Conservation (phyloP, 2,329 filamentous ascomycete species). For the Remersonia thermophila region DNA sequence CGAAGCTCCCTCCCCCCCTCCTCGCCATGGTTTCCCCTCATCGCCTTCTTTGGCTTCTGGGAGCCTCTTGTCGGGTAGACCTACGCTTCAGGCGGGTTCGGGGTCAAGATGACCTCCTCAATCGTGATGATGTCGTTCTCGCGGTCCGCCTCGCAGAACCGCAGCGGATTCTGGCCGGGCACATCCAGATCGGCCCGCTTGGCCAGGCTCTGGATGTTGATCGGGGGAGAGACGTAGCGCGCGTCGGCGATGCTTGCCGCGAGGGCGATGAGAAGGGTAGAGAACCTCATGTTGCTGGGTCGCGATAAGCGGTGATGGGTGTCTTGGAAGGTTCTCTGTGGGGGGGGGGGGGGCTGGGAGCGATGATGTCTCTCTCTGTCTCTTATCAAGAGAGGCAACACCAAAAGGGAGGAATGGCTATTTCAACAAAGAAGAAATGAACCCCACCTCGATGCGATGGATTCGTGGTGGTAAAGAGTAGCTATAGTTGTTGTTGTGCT, state of each 20-base stretch:
- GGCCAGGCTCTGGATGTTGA: conserved; percentile 33
- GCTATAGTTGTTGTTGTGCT: no score
- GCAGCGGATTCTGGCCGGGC: conserved; percentile 73
- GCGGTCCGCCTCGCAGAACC: conserved; percentile 60
- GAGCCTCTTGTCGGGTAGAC: conserved; percentile 23
- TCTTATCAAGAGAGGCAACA: no score
- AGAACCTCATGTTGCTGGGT: conserved; percentile 27
- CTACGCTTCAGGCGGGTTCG: conserved; percentile 82
- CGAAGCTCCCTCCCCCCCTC: no score
- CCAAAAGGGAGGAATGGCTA: background rate
- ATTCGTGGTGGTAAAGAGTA: no score
- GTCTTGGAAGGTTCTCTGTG: no score
- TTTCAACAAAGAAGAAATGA: no score
- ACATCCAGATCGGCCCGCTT: conserved; percentile 49
- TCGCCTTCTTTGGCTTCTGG: background rate
- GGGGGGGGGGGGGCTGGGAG: no score
- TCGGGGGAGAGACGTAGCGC: conserved; percentile 33
- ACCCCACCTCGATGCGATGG: background rate
- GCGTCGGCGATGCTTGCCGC: conserved; percentile 34
- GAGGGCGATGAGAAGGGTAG: conserved; percentile 31
- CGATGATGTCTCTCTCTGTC: no score
- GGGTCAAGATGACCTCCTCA: conserved; percentile 63
- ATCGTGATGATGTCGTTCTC: conserved; percentile 61
- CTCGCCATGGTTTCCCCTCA: no score
- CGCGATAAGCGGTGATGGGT: background rate